Base-by-base conservation (phyloP, 345 rosid species). In the Triadica sebifera region DNA sequence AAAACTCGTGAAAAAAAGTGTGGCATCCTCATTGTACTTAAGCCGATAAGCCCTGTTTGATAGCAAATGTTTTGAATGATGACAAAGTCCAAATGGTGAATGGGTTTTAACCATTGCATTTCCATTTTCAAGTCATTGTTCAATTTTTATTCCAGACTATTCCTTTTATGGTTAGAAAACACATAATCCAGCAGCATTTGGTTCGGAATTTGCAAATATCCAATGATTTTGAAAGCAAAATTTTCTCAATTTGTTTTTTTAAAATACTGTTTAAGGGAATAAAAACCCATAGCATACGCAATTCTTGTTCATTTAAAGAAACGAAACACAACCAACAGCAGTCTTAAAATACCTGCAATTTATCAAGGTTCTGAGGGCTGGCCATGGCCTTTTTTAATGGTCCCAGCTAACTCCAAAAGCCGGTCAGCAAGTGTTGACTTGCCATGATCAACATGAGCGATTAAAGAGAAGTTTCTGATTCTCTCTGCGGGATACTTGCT, bases 341-440 rank as follows among this genome's bases (percentile, higher is more conserved):
- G 43, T 15, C 11, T 12, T 8, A 17, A 58, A 17, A 10, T 57
- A 91, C 96, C 94, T 92, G 97, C 81, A 94, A 81, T 77, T 91
- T 94, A 78, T 94, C 98, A 52, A 94, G 98, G 81, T 92, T 91
- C 86, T 94, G 98, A 67, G n/a, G 98, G 98, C 83, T 94, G 98
- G 3, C 98, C 98, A 74, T 81, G 98, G 45, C 98, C 98, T 80
- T 83, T 88, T 84, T 84, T 89, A 79, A 92, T 94, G 39, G 98
- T 91, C 8, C 94, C 98, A 51, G 97, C 92, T 81, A 94, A 97
- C 89, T 94, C 98, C 90, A 94, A 80, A n/a, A 94, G 91, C 70
- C 98, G 84, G 80, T 94, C 98, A 45, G 98, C 98, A 46, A 92
- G 83, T 34, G 98, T 94, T 12, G 98, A 94, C 81, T 94, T 94